Evolutionary conservation across 2,329 filamentous ascomycete species (phyloP), one percentile per base, ranked within the genome.

Genomic region (Truncatella angustata): DNA sequence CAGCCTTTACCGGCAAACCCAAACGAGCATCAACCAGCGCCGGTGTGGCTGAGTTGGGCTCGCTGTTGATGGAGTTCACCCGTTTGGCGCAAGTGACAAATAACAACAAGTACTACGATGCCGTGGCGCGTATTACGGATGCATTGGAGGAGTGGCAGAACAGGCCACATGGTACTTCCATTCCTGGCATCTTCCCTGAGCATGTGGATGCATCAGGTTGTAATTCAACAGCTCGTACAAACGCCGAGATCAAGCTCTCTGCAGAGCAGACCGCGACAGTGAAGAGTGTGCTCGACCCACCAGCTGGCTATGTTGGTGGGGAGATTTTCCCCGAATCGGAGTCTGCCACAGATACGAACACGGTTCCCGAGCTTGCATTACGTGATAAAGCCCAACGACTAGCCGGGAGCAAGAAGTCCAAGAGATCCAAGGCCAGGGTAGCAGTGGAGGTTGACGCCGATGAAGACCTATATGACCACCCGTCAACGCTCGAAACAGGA

Each of bases 61-160:
- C 89, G 10, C 74, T 97, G 56, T 86, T 86, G 7, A 79, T 97
- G 76, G 92, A 97, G 67, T 96, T 97, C 67, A 96, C 91, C 1
- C 83, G 91, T 14, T 78, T 97, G 40, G 89, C 91, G 7, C 92
- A 97, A 69, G 75, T 97, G 56, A 96, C 92, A 0, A 83, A 84
- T 52, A 77, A 93, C 54, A 71, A 86, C 59, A 91, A 86, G 66
- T 97, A 95, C 71, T 97, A 95, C 65, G 92, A 96, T 71, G 91
- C 91, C 14, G 79, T 96, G 55, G 89, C 90, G 45, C 86, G 91
- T 54, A 89, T 97, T 61, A 95, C 90, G 16, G 78, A 96, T 64
- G 86, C 86, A 6, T 78, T 97, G 23, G 82, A 91, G 56, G 81
- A 86, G 48, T 84, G 86, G 71, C 90, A 96, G 71, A 81, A 85